These are phyloP conservation scores for Puya raimondii DNA, from an alignment of 176 grass and related monocot species.

Conservation along the genomic window DNA sequence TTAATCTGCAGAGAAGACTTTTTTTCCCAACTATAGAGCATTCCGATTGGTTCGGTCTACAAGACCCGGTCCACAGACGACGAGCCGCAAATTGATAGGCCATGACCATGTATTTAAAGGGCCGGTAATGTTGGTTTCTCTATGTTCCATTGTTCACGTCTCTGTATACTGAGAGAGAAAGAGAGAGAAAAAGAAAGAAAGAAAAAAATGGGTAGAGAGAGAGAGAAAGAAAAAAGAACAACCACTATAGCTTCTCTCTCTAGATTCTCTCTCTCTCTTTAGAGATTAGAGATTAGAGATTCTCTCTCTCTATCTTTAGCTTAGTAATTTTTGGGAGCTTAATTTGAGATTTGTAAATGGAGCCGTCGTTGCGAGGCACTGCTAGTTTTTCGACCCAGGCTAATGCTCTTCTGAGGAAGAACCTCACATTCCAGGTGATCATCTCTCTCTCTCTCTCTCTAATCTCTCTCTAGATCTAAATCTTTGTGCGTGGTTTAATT, in stretches of 20 bases:
- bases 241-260: background rate
- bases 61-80: too few relatives aligned
- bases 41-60: too few relatives aligned
- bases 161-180: background rate
- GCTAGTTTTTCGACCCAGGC: conserved; percentile 74
- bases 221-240: background rate
- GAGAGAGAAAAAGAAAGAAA: background rate
- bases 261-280: too few relatives aligned
- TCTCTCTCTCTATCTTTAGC: too few relatives aligned
- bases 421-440: conserved; percentile 83
- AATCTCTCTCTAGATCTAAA: background rate
- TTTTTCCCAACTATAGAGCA: too few relatives aligned
- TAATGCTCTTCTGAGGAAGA: conserved; percentile 96
- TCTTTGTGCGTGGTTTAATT: background rate
- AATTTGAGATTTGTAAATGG: background rate
- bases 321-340: too few relatives aligned
- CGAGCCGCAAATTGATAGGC: too few relatives aligned
- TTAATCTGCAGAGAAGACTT: too few relatives aligned
- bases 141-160: too few relatives aligned
- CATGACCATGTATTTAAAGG: too few relatives aligned
- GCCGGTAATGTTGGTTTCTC: too few relatives aligned
- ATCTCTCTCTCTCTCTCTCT: background rate
- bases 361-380: conserved; percentile 17
- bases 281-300: too few relatives aligned
- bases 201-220: background rate